Evolutionary conservation across 805 yeast genomes (phyloP), one percentile per base, ranked within the genome.

Genomic region (Yamadazyma akitaensis): DNA sequence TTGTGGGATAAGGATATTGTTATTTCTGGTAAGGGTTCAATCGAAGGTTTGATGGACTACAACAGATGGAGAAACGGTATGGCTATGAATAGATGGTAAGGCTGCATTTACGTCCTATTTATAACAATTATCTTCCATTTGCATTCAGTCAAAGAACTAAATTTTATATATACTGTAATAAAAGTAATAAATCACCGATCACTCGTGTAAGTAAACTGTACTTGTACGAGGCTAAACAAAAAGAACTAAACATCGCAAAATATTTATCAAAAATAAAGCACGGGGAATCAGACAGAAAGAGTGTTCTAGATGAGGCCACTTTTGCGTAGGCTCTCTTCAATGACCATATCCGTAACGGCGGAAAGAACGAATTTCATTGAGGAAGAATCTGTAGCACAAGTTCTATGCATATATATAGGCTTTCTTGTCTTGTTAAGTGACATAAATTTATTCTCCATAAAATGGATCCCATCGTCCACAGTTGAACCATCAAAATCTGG

Each of bases 381-480:
- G 46, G 80, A 74, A 0, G 95, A 80, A 63, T 94, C 98, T 0
- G 99, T 94, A 0, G 99, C 99, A 68, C 97, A 90, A 0, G 99
- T 94, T 53, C 90, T 72, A 67, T 90, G 97, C 18, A 88, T 85
- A 61, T 94, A 94, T 28, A 94, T 78, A n/a, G 90, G 92, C 52
- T 82, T 80, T 40, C 80, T 76, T 28, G 81, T 77, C 50, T 79
- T 70, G 62, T 90, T 88, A 49, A 87, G 63, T 44, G 78, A 71
- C 48, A 84, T 59, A 55, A 90, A 88, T 42, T 80, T 67, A 36
- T 71, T 69, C 58, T 87, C 96, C 60, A 92, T 85, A 60, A 80
- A 90, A 53, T 76, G 76, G 17, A 83, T 61, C 3, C 88, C 92
- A 36, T 81, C 84, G 42, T 82, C 84, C 10, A 75, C 77, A 63